Conservation (phyloP, 2,329 filamentous ascomycete genomes). For the Chrysoporthe austroafricana region DNA sequence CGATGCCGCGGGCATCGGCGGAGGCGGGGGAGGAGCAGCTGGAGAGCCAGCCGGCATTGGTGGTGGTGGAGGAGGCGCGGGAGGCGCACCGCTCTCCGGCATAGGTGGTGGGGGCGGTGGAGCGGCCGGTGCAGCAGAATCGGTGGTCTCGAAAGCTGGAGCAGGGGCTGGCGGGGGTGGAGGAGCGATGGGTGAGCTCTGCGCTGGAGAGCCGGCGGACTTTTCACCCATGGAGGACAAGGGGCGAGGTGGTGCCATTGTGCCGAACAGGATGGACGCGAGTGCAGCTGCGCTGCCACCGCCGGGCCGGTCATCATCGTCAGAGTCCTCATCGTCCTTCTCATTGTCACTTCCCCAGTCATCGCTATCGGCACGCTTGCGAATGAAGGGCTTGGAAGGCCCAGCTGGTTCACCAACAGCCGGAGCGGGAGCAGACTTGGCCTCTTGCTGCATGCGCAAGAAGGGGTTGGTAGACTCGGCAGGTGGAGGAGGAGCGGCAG, state of each 20-base stretch:
- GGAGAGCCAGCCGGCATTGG: constrained; percentile 36
- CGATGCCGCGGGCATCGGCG: constrained; percentile 43
- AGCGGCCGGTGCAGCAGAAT: constrained; percentile 37
- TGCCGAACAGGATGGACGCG: constrained; percentile 93
- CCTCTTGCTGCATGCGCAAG: constrained; percentile 78
- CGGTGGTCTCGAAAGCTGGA: constrained; percentile 32
- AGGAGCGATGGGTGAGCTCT: constrained; percentile 45
- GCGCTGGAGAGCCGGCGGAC: constrained; percentile 43
- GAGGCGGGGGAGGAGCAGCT: constrained; percentile 35
- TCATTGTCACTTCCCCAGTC: constrained; percentile 84
- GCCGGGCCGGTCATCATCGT: constrained; percentile 77
- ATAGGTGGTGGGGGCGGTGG: constrained; percentile 37
- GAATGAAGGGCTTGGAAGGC: constrained; percentile 56
- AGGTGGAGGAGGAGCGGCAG: constrained; percentile 39
- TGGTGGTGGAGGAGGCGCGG: constrained; percentile 44
- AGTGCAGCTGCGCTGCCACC: constrained; percentile 87
- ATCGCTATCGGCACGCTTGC: constrained; percentile 61
- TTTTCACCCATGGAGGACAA: constrained; percentile 81
- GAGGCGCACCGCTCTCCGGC: constrained; percentile 36
- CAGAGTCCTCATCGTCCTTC: constrained; percentile 57
- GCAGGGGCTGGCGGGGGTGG: constrained; percentile 46
- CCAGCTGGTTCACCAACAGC: constrained; percentile 44
- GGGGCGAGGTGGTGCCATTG: constrained; percentile 91
- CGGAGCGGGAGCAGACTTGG: constrained; percentile 50
- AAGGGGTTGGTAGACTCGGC: constrained; percentile 91